Evolutionary conservation across 2,329 filamentous ascomycete genomes (phyloP).

Genomic region (Alternaria atra): DNA sequence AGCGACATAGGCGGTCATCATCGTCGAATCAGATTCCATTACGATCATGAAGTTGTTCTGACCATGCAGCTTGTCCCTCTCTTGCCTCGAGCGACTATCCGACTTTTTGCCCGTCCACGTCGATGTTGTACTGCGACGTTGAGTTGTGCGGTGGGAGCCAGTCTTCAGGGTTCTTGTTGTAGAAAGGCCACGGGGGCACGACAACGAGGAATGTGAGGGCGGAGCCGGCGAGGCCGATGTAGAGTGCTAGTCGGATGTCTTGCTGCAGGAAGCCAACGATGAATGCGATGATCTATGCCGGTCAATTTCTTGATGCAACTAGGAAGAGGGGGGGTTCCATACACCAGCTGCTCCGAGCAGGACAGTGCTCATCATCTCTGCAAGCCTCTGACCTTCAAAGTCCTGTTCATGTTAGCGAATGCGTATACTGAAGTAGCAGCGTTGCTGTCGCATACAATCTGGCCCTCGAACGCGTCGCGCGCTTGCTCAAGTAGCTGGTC

Average conservation of each 20-base stretch:
- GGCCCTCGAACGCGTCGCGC: conserved; percentile 83
- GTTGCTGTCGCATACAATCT: conserved; percentile 74
- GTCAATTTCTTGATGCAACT: conserved; percentile 4
- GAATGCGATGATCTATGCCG: conserved; percentile 76
- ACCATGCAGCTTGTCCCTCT: neutral
- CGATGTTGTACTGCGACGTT: conserved; percentile 59
- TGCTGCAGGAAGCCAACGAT: conserved; percentile 81
- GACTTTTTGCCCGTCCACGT: conserved; percentile 68
- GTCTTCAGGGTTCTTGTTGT: conserved; percentile 82
- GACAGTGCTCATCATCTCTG: conserved; percentile 79
- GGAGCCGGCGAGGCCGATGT: conserved; percentile 82
- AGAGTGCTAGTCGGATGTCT: conserved; percentile 86
- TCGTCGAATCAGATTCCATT: conserved; percentile 21
- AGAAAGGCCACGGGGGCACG: conserved; percentile 95
- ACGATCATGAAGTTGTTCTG: conserved; percentile 4
- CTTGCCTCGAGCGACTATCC: conserved; percentile 30
- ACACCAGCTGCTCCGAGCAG: conserved; percentile 79
- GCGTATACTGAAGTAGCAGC: neutral
- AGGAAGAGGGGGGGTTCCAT: conserved; percentile 50
- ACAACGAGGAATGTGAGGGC: conserved; percentile 79
- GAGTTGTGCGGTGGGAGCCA: conserved; percentile 74
- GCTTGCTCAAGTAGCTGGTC: conserved; percentile 83
- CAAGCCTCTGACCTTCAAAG: conserved; percentile 81
- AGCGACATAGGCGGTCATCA: conserved; percentile 19
- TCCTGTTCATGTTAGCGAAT: conserved; percentile 58